A percentile compares a stretch with the other conserved stretches of the same genome.
These are phyloP conservation scores for Fusarium domesticum DNA, from an alignment of 2,329 filamentous ascomycete genomes.

Conservation along the genomic window DNA sequence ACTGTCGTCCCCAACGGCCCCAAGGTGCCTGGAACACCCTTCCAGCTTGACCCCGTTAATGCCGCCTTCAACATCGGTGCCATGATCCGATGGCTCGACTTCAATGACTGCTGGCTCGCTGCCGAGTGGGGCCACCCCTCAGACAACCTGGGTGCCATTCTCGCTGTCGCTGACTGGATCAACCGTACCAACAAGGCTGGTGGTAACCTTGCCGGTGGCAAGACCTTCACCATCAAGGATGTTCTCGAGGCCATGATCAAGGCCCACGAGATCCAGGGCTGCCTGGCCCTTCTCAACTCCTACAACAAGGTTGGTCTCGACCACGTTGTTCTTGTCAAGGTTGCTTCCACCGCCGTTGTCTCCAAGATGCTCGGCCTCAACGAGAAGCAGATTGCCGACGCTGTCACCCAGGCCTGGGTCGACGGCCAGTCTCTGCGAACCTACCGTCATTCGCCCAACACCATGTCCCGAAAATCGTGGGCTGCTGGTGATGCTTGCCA, in stretches of 20 bases:
- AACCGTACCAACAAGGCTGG: conserved; percentile 79
- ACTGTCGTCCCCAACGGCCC: conserved; percentile 90
- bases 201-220: conserved; percentile 80
- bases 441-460: conserved; percentile 96
- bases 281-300: conserved; percentile 93
- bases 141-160: conserved; percentile 95
- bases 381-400: conserved; percentile 90
- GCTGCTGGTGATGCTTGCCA: conserved; percentile 97
- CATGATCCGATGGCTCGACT: conserved; percentile 99
- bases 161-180: conserved; percentile 96
- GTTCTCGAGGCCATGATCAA: conserved; percentile 98
- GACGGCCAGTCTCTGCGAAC: conserved; percentile 95
- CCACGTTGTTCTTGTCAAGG: conserved; percentile 97
- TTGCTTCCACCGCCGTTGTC: conserved; percentile 89
- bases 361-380: conserved; percentile 90
- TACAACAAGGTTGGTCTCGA: conserved; percentile 98
- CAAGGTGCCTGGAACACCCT: conserved; percentile 86
- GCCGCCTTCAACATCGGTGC: conserved; percentile 98
- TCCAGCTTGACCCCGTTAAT: conserved; percentile 91
- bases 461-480: conserved; percentile 99
- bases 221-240: conserved; percentile 83
- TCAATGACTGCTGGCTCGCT: conserved; percentile 99
- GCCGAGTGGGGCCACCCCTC: conserved; percentile 99
- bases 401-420: conserved; percentile 95
- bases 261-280: conserved; percentile 98